Evolutionary conservation across 768 basidiomycete species (phyloP).

Genomic region (Lactarius psammicola): DNA sequence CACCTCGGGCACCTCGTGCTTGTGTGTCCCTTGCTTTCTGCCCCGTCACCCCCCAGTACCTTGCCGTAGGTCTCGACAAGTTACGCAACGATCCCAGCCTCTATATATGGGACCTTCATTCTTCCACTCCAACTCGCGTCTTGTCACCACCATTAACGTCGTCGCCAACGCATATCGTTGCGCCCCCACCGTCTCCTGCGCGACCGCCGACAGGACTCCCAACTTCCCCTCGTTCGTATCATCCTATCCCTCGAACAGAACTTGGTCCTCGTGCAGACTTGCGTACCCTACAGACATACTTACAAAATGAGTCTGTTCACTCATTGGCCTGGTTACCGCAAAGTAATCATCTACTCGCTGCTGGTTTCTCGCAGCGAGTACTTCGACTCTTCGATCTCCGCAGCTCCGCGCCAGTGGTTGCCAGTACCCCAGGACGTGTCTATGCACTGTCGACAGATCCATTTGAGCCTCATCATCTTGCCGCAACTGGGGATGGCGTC

Average conservation of each 20-base stretch:
- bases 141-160: conserved; percentile 17
- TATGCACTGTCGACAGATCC: conserved; percentile 72
- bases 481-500: conserved; percentile 65
- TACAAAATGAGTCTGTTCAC: conserved; percentile 68
- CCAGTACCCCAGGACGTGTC: conserved; percentile 62
- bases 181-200: conserved; percentile 27
- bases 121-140: conserved; percentile 38
- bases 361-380: conserved; percentile 74
- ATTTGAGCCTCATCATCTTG: conserved; percentile 66
- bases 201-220: conserved; percentile 21
- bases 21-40: conserved; percentile 76
- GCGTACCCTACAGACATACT: conserved; percentile 65
- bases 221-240: conserved; percentile 35
- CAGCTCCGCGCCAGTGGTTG: conserved; percentile 40
- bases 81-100: conserved; percentile 71
- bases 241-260: conserved; percentile 44
- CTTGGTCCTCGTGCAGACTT: conserved; percentile 43
- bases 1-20: conserved; percentile 61
- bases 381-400: conserved; percentile 78
- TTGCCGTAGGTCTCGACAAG: conserved; percentile 79
- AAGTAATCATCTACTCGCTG: conserved; percentile 64
- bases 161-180: conserved; percentile 21
- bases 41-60: conserved; percentile 62
- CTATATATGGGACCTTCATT: conserved; percentile 69
- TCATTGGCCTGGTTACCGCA: conserved; percentile 69